Percentiles rank a stretch among this genome's conserved stretches.
Conservation (phyloP, 2,329 filamentous ascomycete species). For the Apiospora malaysiana region DNA sequence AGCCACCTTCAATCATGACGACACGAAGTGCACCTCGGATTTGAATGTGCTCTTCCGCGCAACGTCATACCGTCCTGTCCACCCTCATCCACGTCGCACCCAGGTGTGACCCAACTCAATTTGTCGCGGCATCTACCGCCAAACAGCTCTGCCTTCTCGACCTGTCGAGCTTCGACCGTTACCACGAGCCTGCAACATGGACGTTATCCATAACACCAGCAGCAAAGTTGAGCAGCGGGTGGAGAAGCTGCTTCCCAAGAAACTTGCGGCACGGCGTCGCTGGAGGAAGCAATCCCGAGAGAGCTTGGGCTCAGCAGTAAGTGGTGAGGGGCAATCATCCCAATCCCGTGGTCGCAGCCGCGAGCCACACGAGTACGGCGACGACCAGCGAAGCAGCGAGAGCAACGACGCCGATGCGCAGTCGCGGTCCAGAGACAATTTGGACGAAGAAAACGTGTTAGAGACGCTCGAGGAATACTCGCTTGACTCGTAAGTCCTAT, state of each 20-base stretch:
- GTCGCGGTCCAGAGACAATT: conserved; percentile 1
- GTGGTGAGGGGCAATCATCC: conserved; percentile 35
- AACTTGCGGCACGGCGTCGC: conserved; percentile 53
- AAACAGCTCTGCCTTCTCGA: conserved; percentile 7
- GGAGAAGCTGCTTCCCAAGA: conserved; percentile 60
- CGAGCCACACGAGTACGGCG: conserved; percentile 25
- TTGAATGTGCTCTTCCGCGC: background rate
- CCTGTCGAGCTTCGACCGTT: background rate
- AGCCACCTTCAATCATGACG: background rate
- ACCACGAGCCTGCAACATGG: conserved; percentile 18
- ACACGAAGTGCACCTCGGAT: background rate
- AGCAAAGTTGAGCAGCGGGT: conserved; percentile 54
- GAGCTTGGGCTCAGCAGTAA: conserved; percentile 38
- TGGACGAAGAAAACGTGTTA: conserved; percentile 1
- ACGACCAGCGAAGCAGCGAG: conserved; percentile 30
- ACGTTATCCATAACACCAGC: conserved; percentile 32
- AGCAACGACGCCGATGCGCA: conserved; percentile 3
- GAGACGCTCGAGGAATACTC: conserved; percentile 38
- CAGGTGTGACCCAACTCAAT: background rate
- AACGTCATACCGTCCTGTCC: background rate
- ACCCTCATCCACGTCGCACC: background rate
- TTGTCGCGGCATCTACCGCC: background rate
- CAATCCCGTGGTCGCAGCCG: conserved; percentile 35
- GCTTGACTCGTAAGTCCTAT: conserved; percentile 38
- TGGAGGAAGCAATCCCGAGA: conserved; percentile 54